A percentile compares a stretch with the other conserved stretches of the same genome.
Conservation (phyloP, 2,329 filamentous ascomycete genomes). For the Fusarium bactridioides region DNA sequence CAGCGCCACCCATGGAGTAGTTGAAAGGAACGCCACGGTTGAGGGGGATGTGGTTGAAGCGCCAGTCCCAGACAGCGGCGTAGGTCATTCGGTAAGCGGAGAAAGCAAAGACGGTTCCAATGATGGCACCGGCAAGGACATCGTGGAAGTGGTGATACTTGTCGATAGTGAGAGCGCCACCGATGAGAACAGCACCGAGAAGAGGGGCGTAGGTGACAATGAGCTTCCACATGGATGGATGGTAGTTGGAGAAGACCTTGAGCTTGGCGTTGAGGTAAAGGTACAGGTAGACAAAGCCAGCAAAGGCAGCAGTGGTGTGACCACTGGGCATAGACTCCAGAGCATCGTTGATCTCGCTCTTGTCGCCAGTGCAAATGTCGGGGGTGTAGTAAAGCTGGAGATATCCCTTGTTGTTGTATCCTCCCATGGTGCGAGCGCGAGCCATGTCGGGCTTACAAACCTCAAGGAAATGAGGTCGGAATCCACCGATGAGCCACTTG, state of each 20-base stretch:
- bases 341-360: slow-evolving; percentile 70
- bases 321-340: slow-evolving; percentile 78
- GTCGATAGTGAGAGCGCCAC: slow-evolving; percentile 74
- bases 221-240: slow-evolving; percentile 78
- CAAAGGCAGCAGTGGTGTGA: slow-evolving; percentile 77
- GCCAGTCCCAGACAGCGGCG: slow-evolving; percentile 72
- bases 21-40: slow-evolving; percentile 64
- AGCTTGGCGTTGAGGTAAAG: slow-evolving; percentile 82
- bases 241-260: slow-evolving; percentile 77
- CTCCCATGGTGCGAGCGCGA: slow-evolving; percentile 31
- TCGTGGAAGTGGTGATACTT: slow-evolving; percentile 82
- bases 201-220: slow-evolving; percentile 70
- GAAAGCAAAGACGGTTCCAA: slow-evolving; percentile 72
- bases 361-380: slow-evolving; percentile 74
- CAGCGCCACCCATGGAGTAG: slow-evolving; percentile 53
- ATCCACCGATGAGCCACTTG: slow-evolving; percentile 77
- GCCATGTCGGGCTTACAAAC: slow-evolving; percentile 67
- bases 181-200: slow-evolving; percentile 72
- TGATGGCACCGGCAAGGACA: slow-evolving; percentile 69
- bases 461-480: slow-evolving; percentile 75
- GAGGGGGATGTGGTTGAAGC: slow-evolving; percentile 71
- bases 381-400: slow-evolving; percentile 71
- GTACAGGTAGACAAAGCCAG: slow-evolving; percentile 73
- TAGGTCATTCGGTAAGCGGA: slow-evolving; percentile 73
- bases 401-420: slow-evolving; percentile 62